Conservation (phyloP, 192 early-diverging fungal species). For the Coemansia sp. region DNA sequence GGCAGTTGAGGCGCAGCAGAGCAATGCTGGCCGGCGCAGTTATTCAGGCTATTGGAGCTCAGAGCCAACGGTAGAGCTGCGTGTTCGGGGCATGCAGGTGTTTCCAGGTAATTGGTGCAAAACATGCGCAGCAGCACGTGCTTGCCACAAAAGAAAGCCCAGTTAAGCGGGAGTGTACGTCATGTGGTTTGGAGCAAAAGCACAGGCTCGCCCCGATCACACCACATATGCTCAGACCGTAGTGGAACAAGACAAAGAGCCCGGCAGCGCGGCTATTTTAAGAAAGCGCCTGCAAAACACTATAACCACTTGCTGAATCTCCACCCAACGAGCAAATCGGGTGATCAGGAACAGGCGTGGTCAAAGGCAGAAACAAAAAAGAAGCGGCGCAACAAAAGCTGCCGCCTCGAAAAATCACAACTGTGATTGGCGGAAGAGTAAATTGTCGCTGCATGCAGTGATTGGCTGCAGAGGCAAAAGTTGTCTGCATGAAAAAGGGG, state of each 20-base stretch:
- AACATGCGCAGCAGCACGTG: not conserved
- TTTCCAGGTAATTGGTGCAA: not conserved
- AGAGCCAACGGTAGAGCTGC: too few relatives aligned
- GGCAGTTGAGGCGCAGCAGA: not conserved
- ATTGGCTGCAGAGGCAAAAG: slow-evolving; percentile 32
- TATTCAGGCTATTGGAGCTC: not conserved
- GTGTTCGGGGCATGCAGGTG: too few relatives aligned
- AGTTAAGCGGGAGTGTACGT: not conserved
- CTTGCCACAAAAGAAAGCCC: not conserved
- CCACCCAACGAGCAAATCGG: not conserved
- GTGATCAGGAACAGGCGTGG: not conserved
- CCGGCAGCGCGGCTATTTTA: too few relatives aligned
- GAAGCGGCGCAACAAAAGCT: slow-evolving; percentile 23
- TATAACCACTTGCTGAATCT: not conserved
- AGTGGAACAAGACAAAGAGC: too few relatives aligned
- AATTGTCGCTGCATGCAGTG: slow-evolving; percentile 28
- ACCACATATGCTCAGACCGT: not conserved
- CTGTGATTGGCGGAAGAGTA: slow-evolving; percentile 25
- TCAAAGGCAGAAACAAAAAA: slow-evolving; percentile 3
- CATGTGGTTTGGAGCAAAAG: not conserved
- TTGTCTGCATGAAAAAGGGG: slow-evolving; percentile 23
- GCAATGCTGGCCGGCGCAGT: not conserved
- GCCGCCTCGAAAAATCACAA: slow-evolving; percentile 34
- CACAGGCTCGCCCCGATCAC: not conserved
- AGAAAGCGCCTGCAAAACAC: not conserved